Base-by-base conservation (phyloP, 192 early-diverging fungal genomes). In the Backusella circina region DNA sequence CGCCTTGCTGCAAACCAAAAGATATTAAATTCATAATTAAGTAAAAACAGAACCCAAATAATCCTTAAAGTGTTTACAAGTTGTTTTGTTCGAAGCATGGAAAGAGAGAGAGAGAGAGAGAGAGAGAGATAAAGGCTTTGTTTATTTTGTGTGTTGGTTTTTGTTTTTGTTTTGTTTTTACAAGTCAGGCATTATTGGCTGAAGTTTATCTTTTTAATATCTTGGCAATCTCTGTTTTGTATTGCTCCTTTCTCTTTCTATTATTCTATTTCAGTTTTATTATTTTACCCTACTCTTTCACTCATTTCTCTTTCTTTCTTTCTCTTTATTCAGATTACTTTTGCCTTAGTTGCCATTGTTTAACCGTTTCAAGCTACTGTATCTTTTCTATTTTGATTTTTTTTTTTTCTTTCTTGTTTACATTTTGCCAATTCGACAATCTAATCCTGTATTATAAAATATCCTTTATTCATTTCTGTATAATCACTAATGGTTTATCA, bases 11-110 rank as follows among this genome's bases (percentile, higher is more conserved):
- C 70, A 5, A 32, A 51, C 70, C 70, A 73, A 41, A 73, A 78
- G 4, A 51, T 44, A 61, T 64, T 13, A 15, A 67, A 67, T 54
- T 78, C 76, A 15, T 71, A 33, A 39, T 39, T 66, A 4, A 77
- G 26, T 32, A 77, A 66, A 26, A 70, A 44, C 4, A 77, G 0
- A 23, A 77, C 2, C 76, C 76, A 77, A 33, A 77, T 9, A 23
- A 77, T 3, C 18, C 65, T 70, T 13, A 77, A 21, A 4, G 12
- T 10, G 67, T 39, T 23, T 21, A 77, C 41, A 36, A 77, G n/a
- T 15, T 26, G 31, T 7, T 33, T 71, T 28, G 26, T 57, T 71
- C 47, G 54, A 61, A 61, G 18, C 44, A 51, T 71, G 18, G 38
- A 21, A 70, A 70, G 15, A 44, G 13, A 5, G 16, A 70, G 9